These are phyloP conservation scores for Leptomonas seymouri DNA, from an alignment of 208 protist species.

Conservation along the genomic window DNA sequence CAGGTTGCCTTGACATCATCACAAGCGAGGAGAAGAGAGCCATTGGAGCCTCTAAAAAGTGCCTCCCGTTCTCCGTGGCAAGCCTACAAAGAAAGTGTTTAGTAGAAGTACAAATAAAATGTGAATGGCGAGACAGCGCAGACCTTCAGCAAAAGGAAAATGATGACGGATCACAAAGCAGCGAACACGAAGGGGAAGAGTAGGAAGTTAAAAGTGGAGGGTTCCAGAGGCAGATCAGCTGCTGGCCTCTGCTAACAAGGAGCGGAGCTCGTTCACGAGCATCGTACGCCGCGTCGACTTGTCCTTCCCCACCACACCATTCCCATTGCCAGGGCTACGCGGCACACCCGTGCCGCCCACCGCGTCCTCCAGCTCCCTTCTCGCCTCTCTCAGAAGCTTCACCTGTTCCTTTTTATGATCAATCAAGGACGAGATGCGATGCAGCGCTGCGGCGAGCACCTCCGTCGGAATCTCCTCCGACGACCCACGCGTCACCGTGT, in stretches of 20 bases:
- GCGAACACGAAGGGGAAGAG: neutral
- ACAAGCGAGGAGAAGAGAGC: too few relatives aligned
- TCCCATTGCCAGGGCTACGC: neutral
- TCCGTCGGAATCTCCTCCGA: slow-evolving; percentile 57
- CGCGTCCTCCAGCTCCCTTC: slow-evolving; percentile 44
- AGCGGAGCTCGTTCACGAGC: slow-evolving; percentile 84
- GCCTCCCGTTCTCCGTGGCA: too few relatives aligned
- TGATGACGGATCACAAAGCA: neutral
- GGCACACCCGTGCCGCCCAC: neutral
- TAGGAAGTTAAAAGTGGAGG: neutral
- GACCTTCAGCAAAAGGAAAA: neutral
- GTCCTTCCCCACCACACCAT: slow-evolving; percentile 18
- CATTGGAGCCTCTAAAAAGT: too few relatives aligned
- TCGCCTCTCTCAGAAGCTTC: slow-evolving; percentile 62
- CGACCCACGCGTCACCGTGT: slow-evolving; percentile 56
- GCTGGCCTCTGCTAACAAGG: slow-evolving; percentile 54
- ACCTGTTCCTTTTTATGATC: slow-evolving; percentile 86
- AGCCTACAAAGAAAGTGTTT: neutral
- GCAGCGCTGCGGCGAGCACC: slow-evolving; percentile 56
- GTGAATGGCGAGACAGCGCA: neutral
- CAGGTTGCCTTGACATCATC: too few relatives aligned
- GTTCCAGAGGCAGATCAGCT: slow-evolving; percentile 4
- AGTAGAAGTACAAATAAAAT: neutral
- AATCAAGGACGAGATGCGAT: slow-evolving; percentile 62
- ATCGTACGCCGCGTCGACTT: slow-evolving; percentile 65